These are phyloP conservation scores for Lasiodiplodia sp. DNA, from an alignment of 2,329 filamentous ascomycete genomes.

Conservation along the genomic window DNA sequence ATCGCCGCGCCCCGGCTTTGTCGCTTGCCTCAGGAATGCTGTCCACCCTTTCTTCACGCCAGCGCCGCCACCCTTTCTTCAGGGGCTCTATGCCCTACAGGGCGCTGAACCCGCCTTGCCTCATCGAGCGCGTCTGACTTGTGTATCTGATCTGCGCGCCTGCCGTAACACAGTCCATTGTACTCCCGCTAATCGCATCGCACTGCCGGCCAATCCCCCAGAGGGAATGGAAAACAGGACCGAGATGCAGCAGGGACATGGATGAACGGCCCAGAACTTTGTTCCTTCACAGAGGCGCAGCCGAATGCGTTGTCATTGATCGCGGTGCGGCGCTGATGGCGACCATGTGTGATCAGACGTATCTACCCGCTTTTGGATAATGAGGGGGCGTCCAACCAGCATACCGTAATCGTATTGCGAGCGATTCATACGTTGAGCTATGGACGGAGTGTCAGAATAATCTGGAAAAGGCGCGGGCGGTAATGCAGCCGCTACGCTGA, in stretches of 20 bases:
- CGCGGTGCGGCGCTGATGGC: background rate
- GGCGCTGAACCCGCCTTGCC: conserved; percentile 15
- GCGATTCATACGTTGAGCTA: background rate
- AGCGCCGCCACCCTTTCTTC: conserved; percentile 21
- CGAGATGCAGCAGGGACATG: background rate
- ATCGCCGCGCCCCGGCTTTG: conserved; percentile 22
- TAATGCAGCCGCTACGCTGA: background rate
- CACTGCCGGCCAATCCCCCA: conserved; percentile 7
- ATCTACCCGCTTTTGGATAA: background rate
- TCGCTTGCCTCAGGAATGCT: conserved; percentile 17
- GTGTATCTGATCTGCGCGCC: background rate
- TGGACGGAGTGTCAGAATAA: background rate
- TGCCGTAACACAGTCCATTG: conserved; percentile 11
- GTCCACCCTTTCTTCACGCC: conserved; percentile 15
- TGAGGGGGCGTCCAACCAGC: background rate
- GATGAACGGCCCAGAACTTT: background rate
- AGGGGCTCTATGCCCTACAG: conserved; percentile 10
- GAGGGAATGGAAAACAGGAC: background rate
- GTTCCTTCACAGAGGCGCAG: background rate
- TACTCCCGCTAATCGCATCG: background rate
- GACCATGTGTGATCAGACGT: conserved; percentile 10
- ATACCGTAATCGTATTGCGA: background rate
- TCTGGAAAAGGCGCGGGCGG: background rate
- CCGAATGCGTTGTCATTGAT: conserved; percentile 8
- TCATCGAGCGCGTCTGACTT: background rate